Conservation (phyloP, 2,329 filamentous ascomycete genomes). For the Aspergillus ustus region DNA sequence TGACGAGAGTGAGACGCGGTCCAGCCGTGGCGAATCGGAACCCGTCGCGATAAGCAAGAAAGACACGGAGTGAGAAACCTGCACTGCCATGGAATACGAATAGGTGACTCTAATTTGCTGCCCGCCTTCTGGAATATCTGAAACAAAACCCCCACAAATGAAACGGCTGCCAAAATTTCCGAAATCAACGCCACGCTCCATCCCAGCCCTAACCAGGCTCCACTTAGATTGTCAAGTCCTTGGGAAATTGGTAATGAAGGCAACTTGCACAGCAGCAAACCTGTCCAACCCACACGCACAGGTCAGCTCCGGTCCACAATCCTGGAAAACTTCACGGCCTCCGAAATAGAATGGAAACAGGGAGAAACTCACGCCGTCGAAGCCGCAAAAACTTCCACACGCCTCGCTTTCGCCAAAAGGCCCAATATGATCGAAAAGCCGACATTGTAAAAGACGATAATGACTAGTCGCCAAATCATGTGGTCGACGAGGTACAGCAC, state of each 20-base stretch:
- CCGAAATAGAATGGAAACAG: not conserved
- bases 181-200: not conserved
- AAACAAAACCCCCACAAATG: not conserved
- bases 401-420: constrained; percentile 16
- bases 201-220: not conserved
- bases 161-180: not conserved
- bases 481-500: constrained; percentile 16
- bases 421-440: constrained; percentile 17
- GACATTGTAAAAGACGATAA: constrained; percentile 20
- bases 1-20: constrained; percentile 1
- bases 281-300: not conserved
- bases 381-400: constrained; percentile 20
- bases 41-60: not conserved
- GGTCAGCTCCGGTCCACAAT: not conserved
- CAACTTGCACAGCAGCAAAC: constrained; percentile 22
- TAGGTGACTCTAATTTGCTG: not conserved
- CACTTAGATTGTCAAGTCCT: not conserved
- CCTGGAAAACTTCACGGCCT: not conserved
- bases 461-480: not conserved
- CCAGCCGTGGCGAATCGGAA: not conserved
- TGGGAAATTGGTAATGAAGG: constrained; percentile 17
- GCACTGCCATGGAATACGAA: not conserved
- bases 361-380: constrained; percentile 19
- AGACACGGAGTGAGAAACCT: not conserved
- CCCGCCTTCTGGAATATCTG: not conserved